Base-by-base conservation (phyloP, 2,329 filamentous ascomycete genomes). In the Penicillium brasilianum region DNA sequence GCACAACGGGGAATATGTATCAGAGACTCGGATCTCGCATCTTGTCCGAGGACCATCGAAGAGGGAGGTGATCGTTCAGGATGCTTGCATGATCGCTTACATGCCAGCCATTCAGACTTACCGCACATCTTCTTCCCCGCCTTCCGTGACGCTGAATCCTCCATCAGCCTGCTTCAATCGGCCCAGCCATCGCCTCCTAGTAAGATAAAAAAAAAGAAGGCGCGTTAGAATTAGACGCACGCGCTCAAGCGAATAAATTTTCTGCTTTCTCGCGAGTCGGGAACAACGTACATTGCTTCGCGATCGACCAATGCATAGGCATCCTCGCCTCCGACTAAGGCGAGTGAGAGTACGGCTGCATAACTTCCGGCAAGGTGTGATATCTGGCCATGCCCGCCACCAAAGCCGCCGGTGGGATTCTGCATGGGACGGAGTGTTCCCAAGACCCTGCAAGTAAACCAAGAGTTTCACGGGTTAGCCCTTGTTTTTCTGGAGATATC, bases 91-190 rank as follows among this genome's bases (percentile, higher is more conserved):
- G 36, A 41, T 25, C 32, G 25, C 32, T 36, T 25, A 36, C 50
- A 41, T n/a, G 18, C 34, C 14, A 16, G 8, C 6, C 7, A 20
- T 16, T 13, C 55, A 48, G n/a, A 76, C 83, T 76, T 83, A 91
- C 90, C 92, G 88, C 62, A 97, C 90, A 77, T 99, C 95, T 78
- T 95, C 90, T 80, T 99, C 95, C 60, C 93, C 95, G 61, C 90
- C 92, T 53, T 90, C 80, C 55, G 88, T 89, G 82, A 99, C 90
- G 70, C 89, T 88, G 75, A 99, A 98, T n/a, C 92, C 92, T 54
- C 95, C 95, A 74, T 92, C 88, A 11, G 86, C 81, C 77, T 96
- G 91, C 82, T 98, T 99, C 74, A 98, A 83, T 41, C 83, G 83
- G 66, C 90, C 92, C 18, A 99, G 84, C 89, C 92, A 99, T 76